Evolutionary conservation across 192 early-diverging fungal genomes (phyloP).

Genomic region (Coemansia sp.): DNA sequence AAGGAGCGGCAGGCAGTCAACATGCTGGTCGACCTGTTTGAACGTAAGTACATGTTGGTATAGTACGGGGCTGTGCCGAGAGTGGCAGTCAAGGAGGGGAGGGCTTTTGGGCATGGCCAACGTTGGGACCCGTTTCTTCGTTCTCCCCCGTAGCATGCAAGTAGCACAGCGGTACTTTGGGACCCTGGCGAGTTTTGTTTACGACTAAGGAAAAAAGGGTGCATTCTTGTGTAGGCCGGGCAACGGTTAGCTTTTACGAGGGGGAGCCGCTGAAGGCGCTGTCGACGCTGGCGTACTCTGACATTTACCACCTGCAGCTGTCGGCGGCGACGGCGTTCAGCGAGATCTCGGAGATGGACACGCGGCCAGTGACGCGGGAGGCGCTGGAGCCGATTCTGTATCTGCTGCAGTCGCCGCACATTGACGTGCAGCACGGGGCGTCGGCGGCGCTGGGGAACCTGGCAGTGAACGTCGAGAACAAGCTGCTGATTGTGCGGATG

Average conservation of each 20-base stretch:
- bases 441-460: slow-evolving; percentile 89
- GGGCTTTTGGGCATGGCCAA: background rate
- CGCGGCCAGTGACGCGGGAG: slow-evolving; percentile 70
- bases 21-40: slow-evolving; percentile 52
- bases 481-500: slow-evolving; percentile 79
- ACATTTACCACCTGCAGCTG: slow-evolving; percentile 80
- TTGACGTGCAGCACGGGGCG: slow-evolving; percentile 81
- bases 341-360: slow-evolving; percentile 86
- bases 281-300: slow-evolving; percentile 80
- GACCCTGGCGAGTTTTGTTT: background rate
- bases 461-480: slow-evolving; percentile 73
- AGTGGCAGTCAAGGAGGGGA: background rate
- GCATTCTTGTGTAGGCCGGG: slow-evolving; percentile 57
- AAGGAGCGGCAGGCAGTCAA: slow-evolving; percentile 49
- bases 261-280: slow-evolving; percentile 77
- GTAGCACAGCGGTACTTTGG: background rate
- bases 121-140: background rate
- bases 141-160: background rate
- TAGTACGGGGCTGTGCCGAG: background rate
- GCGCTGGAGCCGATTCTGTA: slow-evolving; percentile 79
- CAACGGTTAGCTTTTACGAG: slow-evolving; percentile 79
- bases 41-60: slow-evolving; percentile 25
- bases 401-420: slow-evolving; percentile 77
- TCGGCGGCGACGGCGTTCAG: slow-evolving; percentile 86
- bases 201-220: background rate